Evolutionary conservation across 2,329 filamentous ascomycete species (phyloP), one percentile per base, ranked within the genome.

Genomic region (Endoconidiophora laricicola): DNA sequence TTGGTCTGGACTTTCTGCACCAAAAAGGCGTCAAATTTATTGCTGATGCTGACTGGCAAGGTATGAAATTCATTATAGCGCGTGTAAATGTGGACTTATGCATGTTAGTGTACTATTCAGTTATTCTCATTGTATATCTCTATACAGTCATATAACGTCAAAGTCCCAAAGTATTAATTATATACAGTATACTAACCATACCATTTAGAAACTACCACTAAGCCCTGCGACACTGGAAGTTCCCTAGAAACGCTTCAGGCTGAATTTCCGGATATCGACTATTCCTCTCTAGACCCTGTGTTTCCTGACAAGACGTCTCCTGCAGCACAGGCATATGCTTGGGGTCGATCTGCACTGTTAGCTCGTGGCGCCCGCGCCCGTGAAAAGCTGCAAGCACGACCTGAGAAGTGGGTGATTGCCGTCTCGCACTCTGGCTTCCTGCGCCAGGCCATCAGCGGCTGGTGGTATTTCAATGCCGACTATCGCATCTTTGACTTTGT

Each of bases 351-450:
- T 2, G 70, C 73, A 23, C 69, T 83, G 37, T 60, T 81, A 3
- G 65, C 63, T 0, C 73, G 80, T 10, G 79, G 71, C 0, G 69
- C 72, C 56, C 60, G 62, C 0, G 69, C 67, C 40, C 65, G 82
- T 1, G 61, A 63, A 29, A 65, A 66, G 23, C 64, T 83, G 22
- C 66, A 71, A 54, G 55, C 57, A 10, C 67, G 78, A 0, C 69
- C 72, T 0, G 78, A 83, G 61, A 74, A 75, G 56, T 66, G 78
- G 47, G 69, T 83, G 49, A 68, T 79, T 7, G 78, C 83, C 0
- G 77, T 83, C 3, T 74, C 73, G 1, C 79, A 83, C 62, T 76
- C 78, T 2, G 76, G 71, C 0, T 83, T 82, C 59, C 57, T 83
- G 54, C 65, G 78, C n/a, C 60, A 67, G 2, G 75, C 69, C 6